These are phyloP conservation scores for Laburnicola sp. DNA, from an alignment of 2,329 filamentous ascomycete species.

Conservation along the genomic window DNA sequence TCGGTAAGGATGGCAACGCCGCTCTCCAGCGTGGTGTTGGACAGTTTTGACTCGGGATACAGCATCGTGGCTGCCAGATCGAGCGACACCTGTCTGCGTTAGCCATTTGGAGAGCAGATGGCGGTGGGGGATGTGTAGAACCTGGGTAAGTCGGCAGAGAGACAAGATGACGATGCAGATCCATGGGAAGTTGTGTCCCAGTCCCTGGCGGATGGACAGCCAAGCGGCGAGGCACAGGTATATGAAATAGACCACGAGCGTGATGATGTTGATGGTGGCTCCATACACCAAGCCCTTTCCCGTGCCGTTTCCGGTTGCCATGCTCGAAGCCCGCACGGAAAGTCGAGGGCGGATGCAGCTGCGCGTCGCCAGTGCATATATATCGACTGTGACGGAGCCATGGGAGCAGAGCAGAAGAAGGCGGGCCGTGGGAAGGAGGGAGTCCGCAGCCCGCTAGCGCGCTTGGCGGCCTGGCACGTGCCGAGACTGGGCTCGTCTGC, in stretches of 20 bases:
- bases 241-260: constrained; percentile 38
- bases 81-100: constrained; percentile 29
- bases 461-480: neutral
- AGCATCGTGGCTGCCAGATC: constrained; percentile 41
- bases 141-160: constrained; percentile 38
- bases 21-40: constrained; percentile 36
- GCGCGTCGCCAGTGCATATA: neutral
- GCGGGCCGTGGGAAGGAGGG: neutral
- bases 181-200: constrained; percentile 41
- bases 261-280: constrained; percentile 40
- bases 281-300: constrained; percentile 22
- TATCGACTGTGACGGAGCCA: neutral
- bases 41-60: constrained; percentile 21
- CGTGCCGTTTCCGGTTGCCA: constrained; percentile 14
- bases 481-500: neutral
- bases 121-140: neutral
- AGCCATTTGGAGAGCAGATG: neutral
- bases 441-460: neutral
- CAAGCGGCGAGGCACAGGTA: constrained; percentile 35
- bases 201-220: constrained; percentile 35
- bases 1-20: constrained; percentile 44
- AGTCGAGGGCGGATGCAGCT: neutral
- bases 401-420: neutral
- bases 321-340: constrained; percentile 17
- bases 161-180: constrained; percentile 37